Evolutionary conservation across 805 yeast genomes (phyloP).

Genomic region (Lachancea waltii): DNA sequence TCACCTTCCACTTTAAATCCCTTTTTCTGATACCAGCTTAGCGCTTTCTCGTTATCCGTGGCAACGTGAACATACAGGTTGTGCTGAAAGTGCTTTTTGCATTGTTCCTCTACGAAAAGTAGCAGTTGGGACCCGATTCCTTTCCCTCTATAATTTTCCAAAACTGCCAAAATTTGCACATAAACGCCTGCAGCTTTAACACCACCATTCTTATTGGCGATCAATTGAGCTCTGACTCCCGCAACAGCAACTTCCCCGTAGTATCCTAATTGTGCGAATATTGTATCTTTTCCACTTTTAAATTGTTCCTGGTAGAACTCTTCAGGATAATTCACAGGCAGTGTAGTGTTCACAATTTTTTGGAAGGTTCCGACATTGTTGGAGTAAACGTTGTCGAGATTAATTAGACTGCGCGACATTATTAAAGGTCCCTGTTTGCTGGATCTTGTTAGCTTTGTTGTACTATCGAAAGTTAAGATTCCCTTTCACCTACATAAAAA

Average conservation of each 20-base stretch:
- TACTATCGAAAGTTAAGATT: too few species aligned
- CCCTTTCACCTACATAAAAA: too few species aligned
- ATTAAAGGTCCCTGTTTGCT: neutral
- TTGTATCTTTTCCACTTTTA: constrained; percentile 14
- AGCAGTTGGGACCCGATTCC: constrained; percentile 60
- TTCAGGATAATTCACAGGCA: constrained; percentile 20
- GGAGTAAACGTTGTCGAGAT: constrained; percentile 22
- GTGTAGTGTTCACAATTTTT: constrained; percentile 15
- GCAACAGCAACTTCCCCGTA: constrained; percentile 80
- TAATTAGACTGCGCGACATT: constrained; percentile 21
- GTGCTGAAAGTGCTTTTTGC: constrained; percentile 39
- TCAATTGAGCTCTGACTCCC: constrained; percentile 52
- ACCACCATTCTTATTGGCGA: constrained; percentile 36
- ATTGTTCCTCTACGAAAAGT: constrained; percentile 48
- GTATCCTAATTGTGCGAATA: constrained; percentile 38
- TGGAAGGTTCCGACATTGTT: constrained; percentile 25
- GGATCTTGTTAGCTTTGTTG: neutral
- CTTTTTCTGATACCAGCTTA: constrained; percentile 45
- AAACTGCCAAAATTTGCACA: constrained; percentile 61
- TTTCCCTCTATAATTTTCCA: constrained; percentile 52
- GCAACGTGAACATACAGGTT: constrained; percentile 49
- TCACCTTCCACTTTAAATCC: constrained; percentile 42
- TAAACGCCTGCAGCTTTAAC: constrained; percentile 48
- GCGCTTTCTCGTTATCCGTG: constrained; percentile 36
- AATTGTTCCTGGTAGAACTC: constrained; percentile 23